phyloP scores from a whole-genome alignment of 1,139 yeast species.

The Maudiozyma humilis region DNA sequence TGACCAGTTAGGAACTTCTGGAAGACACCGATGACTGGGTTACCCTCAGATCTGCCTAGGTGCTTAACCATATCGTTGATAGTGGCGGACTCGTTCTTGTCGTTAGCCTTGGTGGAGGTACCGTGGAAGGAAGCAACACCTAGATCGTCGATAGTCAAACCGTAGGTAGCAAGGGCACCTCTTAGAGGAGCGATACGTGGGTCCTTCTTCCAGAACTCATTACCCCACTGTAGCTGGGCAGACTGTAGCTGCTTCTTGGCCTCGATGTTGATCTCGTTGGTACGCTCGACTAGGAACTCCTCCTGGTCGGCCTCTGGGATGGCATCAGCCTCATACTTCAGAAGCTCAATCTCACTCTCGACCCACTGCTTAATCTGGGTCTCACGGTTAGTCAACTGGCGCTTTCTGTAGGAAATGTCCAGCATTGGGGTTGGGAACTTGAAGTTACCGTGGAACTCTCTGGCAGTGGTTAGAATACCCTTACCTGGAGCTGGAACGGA shows the following conservation, averaged over 20 bases:
- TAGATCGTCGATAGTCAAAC: constrained; percentile 86
- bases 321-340: constrained; percentile 60
- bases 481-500: constrained; percentile 99
- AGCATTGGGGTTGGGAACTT: constrained; percentile 75
- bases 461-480: constrained; percentile 96
- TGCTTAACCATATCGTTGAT: constrained; percentile 88
- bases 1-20: constrained; percentile 98
- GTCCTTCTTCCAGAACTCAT: constrained; percentile 82
- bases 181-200: constrained; percentile 94
- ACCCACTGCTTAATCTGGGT: constrained; percentile 76
- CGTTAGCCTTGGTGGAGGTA: constrained; percentile 96
- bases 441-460: constrained; percentile 80
- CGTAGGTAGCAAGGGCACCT: constrained; percentile 92
- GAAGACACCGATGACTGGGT: constrained; percentile 96
- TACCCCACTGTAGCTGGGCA: constrained; percentile 93
- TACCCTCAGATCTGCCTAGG: constrained; percentile 94
- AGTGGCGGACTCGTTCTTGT: constrained; percentile 92
- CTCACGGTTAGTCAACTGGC: constrained; percentile 79
- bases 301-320: constrained; percentile 42
- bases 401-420: constrained; percentile 86
- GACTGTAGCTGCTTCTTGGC: constrained; percentile 77
- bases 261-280: constrained; percentile 81
- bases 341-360: constrained; percentile 65
- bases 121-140: constrained; percentile 99
- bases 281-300: constrained; percentile 65